A percentile compares a stretch with the other conserved stretches of the same genome.
Conservation (phyloP, 345 rosid genomes). For the Gynandropsis gynandra region DNA sequence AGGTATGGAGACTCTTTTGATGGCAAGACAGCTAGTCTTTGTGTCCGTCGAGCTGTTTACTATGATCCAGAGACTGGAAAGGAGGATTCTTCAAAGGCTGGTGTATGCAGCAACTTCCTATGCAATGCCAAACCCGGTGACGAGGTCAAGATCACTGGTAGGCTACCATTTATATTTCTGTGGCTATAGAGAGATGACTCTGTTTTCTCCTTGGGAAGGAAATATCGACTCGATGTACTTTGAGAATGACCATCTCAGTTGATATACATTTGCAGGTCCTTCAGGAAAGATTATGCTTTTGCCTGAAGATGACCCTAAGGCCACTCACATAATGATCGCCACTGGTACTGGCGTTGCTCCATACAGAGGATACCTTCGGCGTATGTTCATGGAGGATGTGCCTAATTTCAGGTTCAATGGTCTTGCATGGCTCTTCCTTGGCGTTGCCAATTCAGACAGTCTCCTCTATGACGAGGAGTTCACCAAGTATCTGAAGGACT, state of each 20-base stretch:
- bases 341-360: slow-evolving; percentile 98
- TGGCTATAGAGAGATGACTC: no score
- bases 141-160: slow-evolving; percentile 81
- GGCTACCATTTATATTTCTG: neutral
- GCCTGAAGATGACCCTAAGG: slow-evolving; percentile 77
- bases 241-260: neutral
- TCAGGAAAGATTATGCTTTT: slow-evolving; percentile 96
- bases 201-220: no score
- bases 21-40: slow-evolving; percentile 82
- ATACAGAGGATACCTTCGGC: slow-evolving; percentile 80
- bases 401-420: slow-evolving; percentile 75
- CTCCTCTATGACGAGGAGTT: slow-evolving; percentile 93
- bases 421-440: slow-evolving; percentile 96
- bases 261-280: slow-evolving; percentile 54
- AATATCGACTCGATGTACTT: neutral
- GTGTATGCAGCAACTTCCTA: slow-evolving; percentile 87
- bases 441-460: slow-evolving; percentile 93
- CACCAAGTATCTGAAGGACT: slow-evolving; percentile 57
- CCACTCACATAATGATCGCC: slow-evolving; percentile 94
- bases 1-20: slow-evolving; percentile 90
- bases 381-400: slow-evolving; percentile 94
- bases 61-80: slow-evolving; percentile 86
- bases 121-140: slow-evolving; percentile 93
- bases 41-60: slow-evolving; percentile 95
- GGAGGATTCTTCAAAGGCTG: slow-evolving; percentile 88